Base-by-base conservation (phyloP, 495 filamentous ascomycete genomes). In the Penicillium odoratum region DNA sequence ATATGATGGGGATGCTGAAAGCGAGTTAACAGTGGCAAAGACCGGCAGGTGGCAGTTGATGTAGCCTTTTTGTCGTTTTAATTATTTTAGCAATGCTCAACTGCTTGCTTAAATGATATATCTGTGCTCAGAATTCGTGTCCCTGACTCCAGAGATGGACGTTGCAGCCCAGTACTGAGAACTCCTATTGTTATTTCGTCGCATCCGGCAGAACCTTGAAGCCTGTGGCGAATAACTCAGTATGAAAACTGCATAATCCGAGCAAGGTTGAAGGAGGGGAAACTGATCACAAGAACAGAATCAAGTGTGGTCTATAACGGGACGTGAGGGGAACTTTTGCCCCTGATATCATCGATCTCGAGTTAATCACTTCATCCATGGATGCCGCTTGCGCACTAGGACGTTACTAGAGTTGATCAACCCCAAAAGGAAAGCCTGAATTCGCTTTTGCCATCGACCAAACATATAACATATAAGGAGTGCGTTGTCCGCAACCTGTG, bases 341-440 rank as follows among this genome's bases (percentile, higher is more conserved):
- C 29, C 29, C 48, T 51, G 55, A 57, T 51, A 51, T 51, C 55
- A 57, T 57, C 34, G 6, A 18, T 16, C 10, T 47, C 9, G 44
- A 40, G 15, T 47, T 18, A 26, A 4, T 4, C 7, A 28, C 38
- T 40, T 40, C 43, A 29, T 47, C 44, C 44, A 47, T 47, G 44
- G 44, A 26, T 15, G 26, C 13, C 38, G 9, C 33, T 3, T 36
- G 7, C 33, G 31, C 31, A 15, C 38, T 40, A 40, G 15, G 38
- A 40, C 13, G 38, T 5, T 15, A 16, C 38, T 40, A 40, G 38
- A 13, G 38, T 4, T 40, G 38, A 16, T 40, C 13, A 40, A 3
- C 38, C 4, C 38, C 38, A 40, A 16, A 40, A 40, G n/a, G 34
- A 40, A 40, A 16, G 38, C 38, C 16, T 40, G 38, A 16, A 4